Conservation (phyloP, 768 basidiomycete genomes). For the Trametes cingulata region DNA sequence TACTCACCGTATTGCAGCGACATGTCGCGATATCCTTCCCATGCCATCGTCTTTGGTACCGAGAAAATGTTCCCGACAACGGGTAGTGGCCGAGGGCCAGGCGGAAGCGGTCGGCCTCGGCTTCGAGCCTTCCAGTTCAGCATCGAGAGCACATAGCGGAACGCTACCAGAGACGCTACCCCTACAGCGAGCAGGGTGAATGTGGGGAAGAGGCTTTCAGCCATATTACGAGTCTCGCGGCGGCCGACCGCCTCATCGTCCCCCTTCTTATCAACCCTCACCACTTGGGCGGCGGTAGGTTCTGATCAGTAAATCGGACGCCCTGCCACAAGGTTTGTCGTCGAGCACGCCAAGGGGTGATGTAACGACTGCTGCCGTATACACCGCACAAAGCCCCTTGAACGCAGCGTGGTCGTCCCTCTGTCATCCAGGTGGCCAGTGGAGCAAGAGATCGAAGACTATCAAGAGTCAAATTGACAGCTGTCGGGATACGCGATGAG, state of each 20-base stretch:
- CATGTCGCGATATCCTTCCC: slow-evolving; percentile 18
- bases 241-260: background rate
- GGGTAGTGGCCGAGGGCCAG: slow-evolving; percentile 26
- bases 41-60: slow-evolving; percentile 19
- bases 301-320: background rate
- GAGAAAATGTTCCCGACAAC: slow-evolving; percentile 25
- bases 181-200: slow-evolving; percentile 2
- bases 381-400: background rate
- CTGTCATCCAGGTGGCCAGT: background rate
- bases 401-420: background rate
- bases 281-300: background rate
- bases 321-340: background rate
- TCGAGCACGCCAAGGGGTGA: slow-evolving; percentile 6
- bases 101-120: slow-evolving; percentile 19
- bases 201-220: background rate
- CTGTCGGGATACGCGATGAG: background rate
- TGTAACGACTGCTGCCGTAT: background rate
- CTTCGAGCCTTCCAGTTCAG: slow-evolving; percentile 10
- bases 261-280: background rate
- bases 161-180: background rate
- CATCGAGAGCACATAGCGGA: background rate
- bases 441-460: background rate
- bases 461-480: slow-evolving; percentile 1
- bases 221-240: background rate
- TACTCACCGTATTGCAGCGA: background rate